Conservation (phyloP, 2,329 filamentous ascomycete genomes). For the Pestalotiopsis sp. region DNA sequence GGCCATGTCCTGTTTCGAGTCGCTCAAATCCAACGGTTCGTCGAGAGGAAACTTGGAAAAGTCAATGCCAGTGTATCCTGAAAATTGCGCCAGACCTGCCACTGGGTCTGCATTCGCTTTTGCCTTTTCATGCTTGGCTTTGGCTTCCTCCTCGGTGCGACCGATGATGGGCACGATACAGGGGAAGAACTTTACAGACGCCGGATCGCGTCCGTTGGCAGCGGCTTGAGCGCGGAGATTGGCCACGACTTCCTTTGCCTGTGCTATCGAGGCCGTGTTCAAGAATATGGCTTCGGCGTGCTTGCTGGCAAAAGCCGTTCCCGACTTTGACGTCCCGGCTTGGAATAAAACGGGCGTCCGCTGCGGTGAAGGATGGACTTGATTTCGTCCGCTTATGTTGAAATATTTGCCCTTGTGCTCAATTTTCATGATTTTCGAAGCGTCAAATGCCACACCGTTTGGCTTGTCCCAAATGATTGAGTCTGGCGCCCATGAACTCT, state of each 20-base stretch:
- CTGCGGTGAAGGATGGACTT: conserved; percentile 55
- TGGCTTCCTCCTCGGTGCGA: conserved; percentile 50
- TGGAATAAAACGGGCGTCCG: conserved; percentile 59
- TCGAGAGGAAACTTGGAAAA: conserved; percentile 11
- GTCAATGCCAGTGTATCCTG: conserved; percentile 18
- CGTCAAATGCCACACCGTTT: conserved; percentile 58
- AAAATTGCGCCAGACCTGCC: conserved; percentile 15
- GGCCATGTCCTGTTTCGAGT: conserved; percentile 8
- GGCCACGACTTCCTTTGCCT: conserved; percentile 50
- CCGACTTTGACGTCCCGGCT: conserved; percentile 58
- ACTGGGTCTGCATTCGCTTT: conserved; percentile 8
- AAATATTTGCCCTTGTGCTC: conserved; percentile 60
- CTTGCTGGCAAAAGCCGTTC: conserved; percentile 53
- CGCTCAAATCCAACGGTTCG: conserved; percentile 9
- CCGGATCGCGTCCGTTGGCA: conserved; percentile 53
- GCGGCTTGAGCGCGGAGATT: conserved; percentile 52
- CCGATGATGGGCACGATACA: conserved; percentile 51
- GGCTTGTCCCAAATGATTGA: conserved; percentile 53
- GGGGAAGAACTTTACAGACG: conserved; percentile 54
- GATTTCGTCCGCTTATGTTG: conserved; percentile 39
- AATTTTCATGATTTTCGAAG: conserved; percentile 58
- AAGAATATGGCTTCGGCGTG: conserved; percentile 64
- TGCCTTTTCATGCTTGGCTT: conserved; percentile 5
- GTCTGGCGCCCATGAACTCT: conserved; percentile 56
- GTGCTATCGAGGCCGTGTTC: conserved; percentile 48